Evolutionary conservation across 257 asterid genomes (phyloP).

Genomic region (Solanum bulbocastanum): DNA sequence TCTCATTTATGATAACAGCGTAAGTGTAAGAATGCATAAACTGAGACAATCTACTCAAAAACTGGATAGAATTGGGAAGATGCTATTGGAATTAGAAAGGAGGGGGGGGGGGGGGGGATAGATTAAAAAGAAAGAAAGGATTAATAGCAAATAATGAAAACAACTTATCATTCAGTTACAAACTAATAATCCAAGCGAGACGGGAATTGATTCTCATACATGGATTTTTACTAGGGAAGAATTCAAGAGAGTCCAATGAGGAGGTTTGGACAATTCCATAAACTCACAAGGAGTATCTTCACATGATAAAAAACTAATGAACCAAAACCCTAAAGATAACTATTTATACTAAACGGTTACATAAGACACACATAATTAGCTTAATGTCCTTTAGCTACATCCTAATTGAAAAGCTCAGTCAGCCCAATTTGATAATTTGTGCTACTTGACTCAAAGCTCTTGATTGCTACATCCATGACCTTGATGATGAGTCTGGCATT

Average conservation of each 20-base stretch:
- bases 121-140: background rate
- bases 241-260: background rate
- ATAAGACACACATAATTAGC: background rate
- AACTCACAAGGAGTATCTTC: background rate
- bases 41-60: background rate
- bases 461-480: background rate
- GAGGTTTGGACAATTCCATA: background rate
- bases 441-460: background rate
- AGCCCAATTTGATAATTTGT: background rate
- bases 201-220: background rate
- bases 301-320: background rate
- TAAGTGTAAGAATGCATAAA: background rate
- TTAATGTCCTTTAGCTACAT: background rate
- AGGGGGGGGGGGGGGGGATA: background rate
- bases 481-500: background rate
- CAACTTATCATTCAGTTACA: background rate
- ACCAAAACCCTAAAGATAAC: background rate
- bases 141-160: background rate
- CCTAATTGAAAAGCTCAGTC: background rate
- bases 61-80: background rate
- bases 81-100: background rate
- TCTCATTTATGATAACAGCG: background rate
- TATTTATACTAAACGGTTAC: background rate
- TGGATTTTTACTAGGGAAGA: background rate
- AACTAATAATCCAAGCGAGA: background rate